Percentiles rank a stretch among this genome's conserved stretches.
These are phyloP conservation scores for Naganishia vaughanmartiniae DNA, from an alignment of 768 basidiomycete genomes.

Conservation along the genomic window DNA sequence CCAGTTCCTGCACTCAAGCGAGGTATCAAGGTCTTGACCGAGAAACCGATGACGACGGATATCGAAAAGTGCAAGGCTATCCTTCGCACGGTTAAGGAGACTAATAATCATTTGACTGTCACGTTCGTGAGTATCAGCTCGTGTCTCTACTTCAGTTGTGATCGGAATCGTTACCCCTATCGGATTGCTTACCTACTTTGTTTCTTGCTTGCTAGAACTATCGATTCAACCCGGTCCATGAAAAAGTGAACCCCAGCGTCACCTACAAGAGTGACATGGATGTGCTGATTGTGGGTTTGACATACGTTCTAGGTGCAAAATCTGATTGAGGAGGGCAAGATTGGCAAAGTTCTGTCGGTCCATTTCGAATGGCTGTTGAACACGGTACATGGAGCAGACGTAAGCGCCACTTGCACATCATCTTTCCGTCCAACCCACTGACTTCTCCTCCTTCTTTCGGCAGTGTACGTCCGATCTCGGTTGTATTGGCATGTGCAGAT, in stretches of 20 bases:
- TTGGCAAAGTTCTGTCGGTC: constrained; percentile 58
- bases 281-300: constrained; percentile 48
- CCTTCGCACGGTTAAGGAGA: constrained; percentile 56
- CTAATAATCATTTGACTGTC: constrained; percentile 55
- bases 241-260: constrained; percentile 20
- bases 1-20: constrained; percentile 52
- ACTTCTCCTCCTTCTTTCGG: neutral
- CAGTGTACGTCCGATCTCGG: neutral
- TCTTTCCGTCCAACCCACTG: neutral
- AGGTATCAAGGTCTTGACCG: constrained; percentile 56
- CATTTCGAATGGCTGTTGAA: constrained; percentile 61
- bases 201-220: constrained; percentile 30
- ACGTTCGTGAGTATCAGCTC: constrained; percentile 48
- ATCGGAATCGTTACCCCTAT: neutral
- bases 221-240: constrained; percentile 36
- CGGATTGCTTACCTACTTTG: neutral
- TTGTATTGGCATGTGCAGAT: neutral
- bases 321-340: constrained; percentile 56
- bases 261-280: too few species aligned
- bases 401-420: constrained; percentile 39
- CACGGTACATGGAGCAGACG: constrained; percentile 59
- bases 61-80: constrained; percentile 57
- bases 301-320: constrained; percentile 54
- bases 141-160: neutral
- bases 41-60: constrained; percentile 61